phyloP scores from a whole-genome alignment of 768 basidiomycete species.

The Agaricus blazei region DNA sequence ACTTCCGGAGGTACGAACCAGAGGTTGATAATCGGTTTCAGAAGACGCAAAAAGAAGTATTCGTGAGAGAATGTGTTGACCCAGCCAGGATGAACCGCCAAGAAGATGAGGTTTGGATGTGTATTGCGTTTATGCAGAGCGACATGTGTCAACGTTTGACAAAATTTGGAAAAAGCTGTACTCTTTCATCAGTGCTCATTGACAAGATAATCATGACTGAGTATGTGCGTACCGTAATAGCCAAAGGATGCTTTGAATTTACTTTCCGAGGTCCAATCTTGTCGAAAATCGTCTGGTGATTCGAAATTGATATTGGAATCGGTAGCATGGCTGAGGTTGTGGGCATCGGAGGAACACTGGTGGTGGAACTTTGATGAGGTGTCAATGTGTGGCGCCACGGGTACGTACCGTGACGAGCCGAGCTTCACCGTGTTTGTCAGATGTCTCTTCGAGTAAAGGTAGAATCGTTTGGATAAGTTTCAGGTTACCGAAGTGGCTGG shows the following conservation, averaged over 20 bases:
- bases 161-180: slow-evolving; percentile 6
- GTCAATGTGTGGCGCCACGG: not conserved
- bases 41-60: slow-evolving; percentile 15
- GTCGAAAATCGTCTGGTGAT: slow-evolving; percentile 2
- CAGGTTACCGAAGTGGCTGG: slow-evolving; percentile 9
- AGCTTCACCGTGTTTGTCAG: slow-evolving; percentile 7
- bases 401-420: slow-evolving; percentile 1
- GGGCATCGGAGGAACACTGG: slow-evolving; percentile 2
- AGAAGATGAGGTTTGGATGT: slow-evolving; percentile 21
- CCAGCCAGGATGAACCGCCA: slow-evolving; percentile 36
- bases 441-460: slow-evolving; percentile 6
- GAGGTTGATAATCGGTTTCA: slow-evolving; percentile 15
- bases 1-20: slow-evolving; percentile 22
- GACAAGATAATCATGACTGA: not conserved
- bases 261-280: not conserved
- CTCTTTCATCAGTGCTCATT: not conserved
- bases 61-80: slow-evolving; percentile 26
- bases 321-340: not conserved
- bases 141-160: slow-evolving; percentile 3
- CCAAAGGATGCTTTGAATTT: slow-evolving; percentile 2
- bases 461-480: slow-evolving; percentile 3
- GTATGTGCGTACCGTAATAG: not conserved
- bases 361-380: not conserved
- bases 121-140: slow-evolving; percentile 11
- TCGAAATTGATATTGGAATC: slow-evolving; percentile 2